Evolutionary conservation across 352 stramenopile genomes (phyloP).

Genomic region (Phytophthora tubulina): DNA sequence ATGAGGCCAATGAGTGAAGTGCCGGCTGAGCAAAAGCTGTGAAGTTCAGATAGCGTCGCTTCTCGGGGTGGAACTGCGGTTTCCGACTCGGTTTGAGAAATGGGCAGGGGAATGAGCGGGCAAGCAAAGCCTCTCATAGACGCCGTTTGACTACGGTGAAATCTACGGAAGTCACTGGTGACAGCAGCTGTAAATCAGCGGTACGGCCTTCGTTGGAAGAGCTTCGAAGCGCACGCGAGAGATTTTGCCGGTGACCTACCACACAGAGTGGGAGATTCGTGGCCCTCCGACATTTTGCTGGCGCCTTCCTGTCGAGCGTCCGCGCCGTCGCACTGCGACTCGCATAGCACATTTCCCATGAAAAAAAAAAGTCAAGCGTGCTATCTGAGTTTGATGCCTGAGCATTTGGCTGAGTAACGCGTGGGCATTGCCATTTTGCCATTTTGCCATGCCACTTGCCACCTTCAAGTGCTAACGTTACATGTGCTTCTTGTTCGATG

Average conservation of each 20-base stretch:
- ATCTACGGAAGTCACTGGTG: slow-evolving; percentile 32
- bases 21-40: not conserved
- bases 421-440: not conserved
- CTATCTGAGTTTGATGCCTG: not conserved
- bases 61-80: slow-evolving; percentile 35
- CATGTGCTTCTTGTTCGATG: slow-evolving; percentile 29
- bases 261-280: slow-evolving; percentile 24
- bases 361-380: not conserved
- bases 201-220: slow-evolving; percentile 2
- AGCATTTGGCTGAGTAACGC: slow-evolving; percentile 14
- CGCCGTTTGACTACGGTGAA: not conserved
- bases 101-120: not conserved
- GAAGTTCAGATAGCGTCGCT: slow-evolving; percentile 40
- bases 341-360: slow-evolving; percentile 1
- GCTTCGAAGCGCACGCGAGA: slow-evolving; percentile 27
- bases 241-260: slow-evolving; percentile 7
- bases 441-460: not conserved
- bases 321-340: not conserved
- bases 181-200: slow-evolving; percentile 37
- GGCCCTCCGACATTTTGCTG: slow-evolving; percentile 23
- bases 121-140: too few relatives aligned
- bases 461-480: slow-evolving; percentile 17
- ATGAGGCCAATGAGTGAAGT: slow-evolving; percentile 32
- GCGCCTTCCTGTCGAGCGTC: slow-evolving; percentile 1
- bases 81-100: slow-evolving; percentile 31